A percentile compares a stretch with the other conserved stretches of the same genome.
phyloP scores from a whole-genome alignment of 768 basidiomycete genomes.

The Boletus rufocinnamomeus region DNA sequence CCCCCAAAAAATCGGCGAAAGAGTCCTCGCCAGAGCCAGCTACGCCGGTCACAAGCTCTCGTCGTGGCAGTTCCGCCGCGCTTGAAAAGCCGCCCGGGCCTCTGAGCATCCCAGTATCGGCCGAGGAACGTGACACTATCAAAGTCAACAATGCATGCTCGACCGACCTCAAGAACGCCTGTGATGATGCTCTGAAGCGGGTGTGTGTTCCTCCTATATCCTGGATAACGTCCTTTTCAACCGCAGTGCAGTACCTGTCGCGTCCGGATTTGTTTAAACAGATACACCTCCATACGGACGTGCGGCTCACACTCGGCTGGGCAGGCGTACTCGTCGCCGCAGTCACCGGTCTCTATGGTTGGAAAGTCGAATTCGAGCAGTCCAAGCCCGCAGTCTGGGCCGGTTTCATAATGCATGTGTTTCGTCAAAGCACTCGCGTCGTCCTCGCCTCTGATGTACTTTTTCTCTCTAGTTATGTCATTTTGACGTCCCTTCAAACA shows the following conservation, averaged over 20 bases:
- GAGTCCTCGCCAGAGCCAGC: constrained; percentile 16
- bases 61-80: constrained; percentile 31
- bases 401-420: constrained; percentile 74
- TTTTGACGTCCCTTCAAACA: constrained; percentile 71
- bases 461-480: constrained; percentile 58
- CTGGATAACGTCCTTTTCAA: not conserved
- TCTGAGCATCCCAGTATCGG: constrained; percentile 46
- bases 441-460: constrained; percentile 5
- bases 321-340: constrained; percentile 78
- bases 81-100: constrained; percentile 52
- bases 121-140: constrained; percentile 52
- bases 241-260: constrained; percentile 66
- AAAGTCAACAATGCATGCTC: constrained; percentile 61
- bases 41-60: constrained; percentile 17
- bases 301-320: constrained; percentile 87
- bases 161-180: constrained; percentile 66
- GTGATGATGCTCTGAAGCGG: constrained; percentile 89
- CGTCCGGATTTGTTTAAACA: constrained; percentile 83
- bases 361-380: constrained; percentile 85
- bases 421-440: constrained; percentile 9
- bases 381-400: constrained; percentile 79
- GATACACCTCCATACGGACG: constrained; percentile 85
- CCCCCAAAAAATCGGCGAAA: constrained; percentile 21
- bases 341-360: constrained; percentile 83
- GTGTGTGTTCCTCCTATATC: constrained; percentile 45